phyloP scores from a whole-genome alignment of 495 filamentous ascomycete species.

The Rostrohypoxylon terebratum region DNA sequence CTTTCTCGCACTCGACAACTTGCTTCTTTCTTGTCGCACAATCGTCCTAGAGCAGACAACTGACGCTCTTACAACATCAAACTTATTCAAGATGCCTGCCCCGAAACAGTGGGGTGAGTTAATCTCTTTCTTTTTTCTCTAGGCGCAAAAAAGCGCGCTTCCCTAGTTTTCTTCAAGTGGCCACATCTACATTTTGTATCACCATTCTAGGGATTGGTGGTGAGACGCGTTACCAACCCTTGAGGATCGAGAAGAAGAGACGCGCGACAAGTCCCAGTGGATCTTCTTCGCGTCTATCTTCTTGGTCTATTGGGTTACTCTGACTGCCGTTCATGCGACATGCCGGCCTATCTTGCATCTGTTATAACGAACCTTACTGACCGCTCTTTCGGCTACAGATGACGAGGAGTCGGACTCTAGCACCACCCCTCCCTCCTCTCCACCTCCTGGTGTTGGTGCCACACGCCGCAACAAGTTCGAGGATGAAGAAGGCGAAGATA shows the following conservation, averaged over 20 bases:
- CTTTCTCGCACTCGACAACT: constrained; percentile 14
- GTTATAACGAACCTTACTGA: constrained; percentile 48
- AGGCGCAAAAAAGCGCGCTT: constrained; percentile 27
- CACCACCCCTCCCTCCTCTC: constrained; percentile 70
- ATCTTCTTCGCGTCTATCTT: constrained; percentile 24
- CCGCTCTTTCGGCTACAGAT: constrained; percentile 53
- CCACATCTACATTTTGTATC: constrained; percentile 28
- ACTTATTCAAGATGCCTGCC: constrained; percentile 47
- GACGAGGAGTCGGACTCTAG: constrained; percentile 74
- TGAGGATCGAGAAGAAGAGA: constrained; percentile 10
- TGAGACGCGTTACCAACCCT: constrained; percentile 20
- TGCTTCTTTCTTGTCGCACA: constrained; percentile 4
- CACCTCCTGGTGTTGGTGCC: constrained; percentile 61
- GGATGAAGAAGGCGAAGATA: constrained; percentile 89
- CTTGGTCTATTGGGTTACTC: constrained; percentile 25
- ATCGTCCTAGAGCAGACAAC: background rate
- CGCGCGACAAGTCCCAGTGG: constrained; percentile 20
- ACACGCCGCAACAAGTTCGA: constrained; percentile 76
- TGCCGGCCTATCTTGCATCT: constrained; percentile 23
- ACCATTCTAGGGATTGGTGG: constrained; percentile 12
- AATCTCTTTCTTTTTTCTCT: constrained; percentile 18
- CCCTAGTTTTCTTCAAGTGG: constrained; percentile 18
- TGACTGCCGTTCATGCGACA: constrained; percentile 37
- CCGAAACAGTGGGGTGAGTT: constrained; percentile 54
- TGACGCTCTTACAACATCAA: constrained; percentile 8